Evolutionary conservation across 2,329 filamentous ascomycete genomes (phyloP).

Genomic region (Verticillium dahliae): DNA sequence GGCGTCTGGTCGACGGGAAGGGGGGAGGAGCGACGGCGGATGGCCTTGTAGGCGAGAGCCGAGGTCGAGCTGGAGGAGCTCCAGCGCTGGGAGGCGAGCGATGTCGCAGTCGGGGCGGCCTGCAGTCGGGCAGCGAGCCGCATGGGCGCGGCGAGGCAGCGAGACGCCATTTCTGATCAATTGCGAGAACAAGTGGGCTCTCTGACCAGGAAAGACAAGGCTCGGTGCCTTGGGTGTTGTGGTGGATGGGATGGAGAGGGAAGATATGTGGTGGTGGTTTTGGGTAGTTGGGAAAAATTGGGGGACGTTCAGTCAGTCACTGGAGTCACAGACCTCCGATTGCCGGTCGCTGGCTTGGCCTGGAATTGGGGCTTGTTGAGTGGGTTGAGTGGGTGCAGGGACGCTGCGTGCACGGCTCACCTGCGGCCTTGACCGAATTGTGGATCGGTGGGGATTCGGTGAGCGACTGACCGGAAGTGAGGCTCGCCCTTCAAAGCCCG

Average conservation of each 20-base stretch:
- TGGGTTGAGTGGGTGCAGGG: background rate
- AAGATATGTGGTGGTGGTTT: background rate
- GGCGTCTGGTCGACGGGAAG: constrained; percentile 72
- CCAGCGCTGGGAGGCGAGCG: constrained; percentile 13
- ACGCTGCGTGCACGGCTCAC: background rate
- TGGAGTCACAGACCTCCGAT: background rate
- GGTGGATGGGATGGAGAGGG: background rate
- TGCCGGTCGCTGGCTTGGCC: background rate
- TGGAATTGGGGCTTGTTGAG: background rate
- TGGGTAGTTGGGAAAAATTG: background rate
- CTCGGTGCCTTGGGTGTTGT: constrained; percentile 3
- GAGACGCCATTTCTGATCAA: constrained; percentile 33
- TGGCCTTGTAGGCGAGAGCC: constrained; percentile 92
- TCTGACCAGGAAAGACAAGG: constrained; percentile 10
- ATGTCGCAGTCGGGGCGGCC: constrained; percentile 14
- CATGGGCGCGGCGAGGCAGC: constrained; percentile 33
- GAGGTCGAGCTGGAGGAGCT: constrained; percentile 66
- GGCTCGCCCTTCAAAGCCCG: too few relatives aligned
- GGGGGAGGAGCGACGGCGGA: constrained; percentile 83
- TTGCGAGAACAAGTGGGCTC: constrained; percentile 10
- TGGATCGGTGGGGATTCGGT: background rate
- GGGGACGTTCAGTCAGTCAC: background rate
- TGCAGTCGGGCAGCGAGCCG: constrained; percentile 22
- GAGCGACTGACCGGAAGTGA: background rate
- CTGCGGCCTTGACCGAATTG: background rate